Base-by-base conservation (phyloP, 2,329 filamentous ascomycete genomes). In the Dactylellina sp. region DNA sequence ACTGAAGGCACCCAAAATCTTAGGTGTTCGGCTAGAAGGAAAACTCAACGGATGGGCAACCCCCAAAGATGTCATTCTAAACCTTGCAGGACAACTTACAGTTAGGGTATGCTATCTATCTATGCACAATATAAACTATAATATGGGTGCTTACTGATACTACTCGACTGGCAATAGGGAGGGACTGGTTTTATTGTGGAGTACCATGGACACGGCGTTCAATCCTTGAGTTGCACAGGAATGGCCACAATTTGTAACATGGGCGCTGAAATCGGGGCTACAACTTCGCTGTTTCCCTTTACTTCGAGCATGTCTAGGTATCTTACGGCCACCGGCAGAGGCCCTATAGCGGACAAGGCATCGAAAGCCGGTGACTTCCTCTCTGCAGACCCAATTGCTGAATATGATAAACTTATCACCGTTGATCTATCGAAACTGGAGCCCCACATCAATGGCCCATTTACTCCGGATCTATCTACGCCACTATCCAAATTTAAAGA, bases 361-460 rank as follows among this genome's bases (percentile, higher is more conserved):
- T 18, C 89, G 83, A 82, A 89, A 81, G 80, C 84, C 78, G 79
- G 85, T 81, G 83, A 79, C 80, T 89, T 82, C 84, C 87, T 99
- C 76, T 85, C 85, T 75, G 91, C 95, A 37, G 95, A 99, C 79
- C 84, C 88, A 46, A 89, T 87, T 75, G 93, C 91, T 74, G 85
- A 93, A 79, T 99, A 97, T 81, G 95, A 99, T 81, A 87, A 96
- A 82, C 82, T 96, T 57, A 91, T 99, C 79, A 91, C 90, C 65
- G 97, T 99, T 80, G 87, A 99, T 83, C 87, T 99, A 37, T 94
- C 91, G 1, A 88, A 88, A 75, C 88, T 98, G 20, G 95, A 99
- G 83, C 95, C 95, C 14, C 91, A 97, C 81, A 92, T 99, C 83
- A 99, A 98, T 82, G 95, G 95, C 0, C 95, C 95, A 40, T 96